Conservation (phyloP, 257 asterid species). For the Nicotiana tabacum region DNA sequence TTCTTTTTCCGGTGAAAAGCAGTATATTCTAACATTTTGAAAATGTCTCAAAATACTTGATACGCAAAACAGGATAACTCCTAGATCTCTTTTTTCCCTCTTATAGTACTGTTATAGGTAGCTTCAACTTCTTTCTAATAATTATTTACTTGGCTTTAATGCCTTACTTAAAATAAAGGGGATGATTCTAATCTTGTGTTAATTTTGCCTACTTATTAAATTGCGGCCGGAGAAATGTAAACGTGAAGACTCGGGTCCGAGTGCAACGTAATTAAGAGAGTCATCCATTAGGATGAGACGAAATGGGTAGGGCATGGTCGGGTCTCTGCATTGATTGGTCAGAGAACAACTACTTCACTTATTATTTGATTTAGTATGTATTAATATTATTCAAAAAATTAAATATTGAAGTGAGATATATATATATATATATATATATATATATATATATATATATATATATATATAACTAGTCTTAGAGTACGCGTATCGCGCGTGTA, state of each 20-base stretch:
- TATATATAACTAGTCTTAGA: too few relatives aligned
- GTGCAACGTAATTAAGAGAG: too few relatives aligned
- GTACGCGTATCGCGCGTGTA: too few relatives aligned
- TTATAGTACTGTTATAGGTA: background rate
- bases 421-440: too few relatives aligned
- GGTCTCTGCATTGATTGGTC: background rate
- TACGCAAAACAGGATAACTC: background rate
- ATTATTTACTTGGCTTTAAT: background rate
- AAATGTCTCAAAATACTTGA: background rate
- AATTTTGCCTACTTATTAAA: background rate
- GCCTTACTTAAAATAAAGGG: background rate
- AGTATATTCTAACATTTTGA: background rate
- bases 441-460: too few relatives aligned
- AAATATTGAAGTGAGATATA: too few relatives aligned
- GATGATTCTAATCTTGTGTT: background rate
- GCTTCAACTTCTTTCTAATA: background rate
- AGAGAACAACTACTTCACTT: background rate
- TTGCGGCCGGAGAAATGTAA: fast-evolving
- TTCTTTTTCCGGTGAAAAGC: background rate
- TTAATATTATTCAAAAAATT: background rate
- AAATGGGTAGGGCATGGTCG: background rate
- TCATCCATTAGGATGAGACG: background rate
- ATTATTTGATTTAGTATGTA: background rate
- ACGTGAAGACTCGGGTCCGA: too few relatives aligned
- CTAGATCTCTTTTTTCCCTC: too few relatives aligned